phyloP scores from a whole-genome alignment of 2,329 filamentous ascomycete genomes.

The Elsinoe perseae region DNA sequence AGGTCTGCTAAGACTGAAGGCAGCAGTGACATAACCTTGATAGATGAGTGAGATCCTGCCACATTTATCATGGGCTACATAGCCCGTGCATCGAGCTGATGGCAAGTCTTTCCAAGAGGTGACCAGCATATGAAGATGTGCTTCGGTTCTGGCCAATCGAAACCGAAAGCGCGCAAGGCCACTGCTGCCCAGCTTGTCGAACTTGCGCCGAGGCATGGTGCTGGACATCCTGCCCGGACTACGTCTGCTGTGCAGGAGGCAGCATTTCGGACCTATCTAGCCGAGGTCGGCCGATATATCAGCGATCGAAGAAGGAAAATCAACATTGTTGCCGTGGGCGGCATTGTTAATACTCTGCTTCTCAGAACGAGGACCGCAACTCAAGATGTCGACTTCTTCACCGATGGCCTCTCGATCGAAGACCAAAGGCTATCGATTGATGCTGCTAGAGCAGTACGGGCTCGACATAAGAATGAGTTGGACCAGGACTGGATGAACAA shows the following conservation, averaged over 20 bases:
- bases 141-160: not conserved
- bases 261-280: not conserved
- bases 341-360: not conserved
- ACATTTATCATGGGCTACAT: no score
- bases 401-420: not conserved
- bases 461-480: not conserved
- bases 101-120: not conserved
- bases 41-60: no score
- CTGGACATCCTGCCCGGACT: not conserved
- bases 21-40: no score
- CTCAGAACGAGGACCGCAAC: not conserved
- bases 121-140: not conserved
- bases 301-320: not conserved
- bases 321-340: not conserved
- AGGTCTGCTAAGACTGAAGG: no score
- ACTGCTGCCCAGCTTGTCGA: not conserved
- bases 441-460: not conserved
- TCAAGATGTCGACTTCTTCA: not conserved
- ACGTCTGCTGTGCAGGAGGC: not conserved
- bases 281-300: not conserved
- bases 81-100: not conserved
- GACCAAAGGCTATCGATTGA: not conserved
- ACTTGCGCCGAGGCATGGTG: not conserved
- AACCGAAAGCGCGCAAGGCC: not conserved
- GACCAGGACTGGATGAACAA: not conserved